A percentile compares a stretch with the other conserved stretches of the same genome.
Evolutionary conservation across 164 flowering plant genomes (phyloP).

Genomic region (Saururus chinensis): DNA sequence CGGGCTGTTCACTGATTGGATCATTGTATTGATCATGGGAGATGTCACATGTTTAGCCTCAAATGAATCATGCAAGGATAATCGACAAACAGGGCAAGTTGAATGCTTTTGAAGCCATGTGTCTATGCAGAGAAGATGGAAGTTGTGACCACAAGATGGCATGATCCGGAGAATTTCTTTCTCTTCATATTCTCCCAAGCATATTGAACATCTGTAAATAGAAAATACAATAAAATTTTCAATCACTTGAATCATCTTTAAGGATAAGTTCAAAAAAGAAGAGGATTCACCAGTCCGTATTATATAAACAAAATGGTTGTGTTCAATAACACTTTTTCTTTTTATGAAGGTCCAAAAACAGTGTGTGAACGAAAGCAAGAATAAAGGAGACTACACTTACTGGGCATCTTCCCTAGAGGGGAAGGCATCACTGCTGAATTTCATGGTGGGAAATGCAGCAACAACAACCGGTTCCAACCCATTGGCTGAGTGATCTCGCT

Average conservation of each 20-base stretch:
- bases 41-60: constrained; percentile 20
- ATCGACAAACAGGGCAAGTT: constrained; percentile 79
- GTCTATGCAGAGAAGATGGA: constrained; percentile 72
- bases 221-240: neutral
- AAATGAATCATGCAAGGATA: constrained; percentile 36
- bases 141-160: constrained; percentile 75
- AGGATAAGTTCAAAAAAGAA: too few relatives aligned
- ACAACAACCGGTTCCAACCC: constrained; percentile 59
- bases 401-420: constrained; percentile 58
- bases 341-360: too few relatives aligned
- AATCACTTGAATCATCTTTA: too few relatives aligned
- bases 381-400: constrained; percentile 29
- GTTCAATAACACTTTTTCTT: too few relatives aligned
- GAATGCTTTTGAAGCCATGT: constrained; percentile 63
- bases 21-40: constrained; percentile 9
- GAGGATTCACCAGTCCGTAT: too few relatives aligned
- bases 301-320: too few relatives aligned
- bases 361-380: neutral
- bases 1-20: constrained; percentile 17
- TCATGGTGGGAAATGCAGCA: constrained; percentile 66
- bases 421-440: constrained; percentile 47
- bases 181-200: constrained; percentile 72
- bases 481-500: constrained; percentile 7
- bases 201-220: constrained; percentile 51
- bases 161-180: constrained; percentile 60